Evolutionary conservation across 768 basidiomycete species (phyloP).

Genomic region (Amanita fuliginea): DNA sequence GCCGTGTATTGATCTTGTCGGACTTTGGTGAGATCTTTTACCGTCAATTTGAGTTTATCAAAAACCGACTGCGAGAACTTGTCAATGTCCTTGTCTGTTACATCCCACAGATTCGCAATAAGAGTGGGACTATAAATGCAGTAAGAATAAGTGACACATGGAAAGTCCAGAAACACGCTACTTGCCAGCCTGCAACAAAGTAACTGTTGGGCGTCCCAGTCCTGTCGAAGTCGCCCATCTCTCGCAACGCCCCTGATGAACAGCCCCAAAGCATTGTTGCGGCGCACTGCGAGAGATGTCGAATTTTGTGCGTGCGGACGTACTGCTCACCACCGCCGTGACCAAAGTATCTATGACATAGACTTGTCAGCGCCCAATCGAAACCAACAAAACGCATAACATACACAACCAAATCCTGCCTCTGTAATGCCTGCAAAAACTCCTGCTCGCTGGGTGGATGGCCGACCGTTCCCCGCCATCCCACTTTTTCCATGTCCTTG

Average conservation of each 20-base stretch:
- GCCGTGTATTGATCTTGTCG: not conserved
- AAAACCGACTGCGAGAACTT: slow-evolving; percentile 82
- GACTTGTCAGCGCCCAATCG: not conserved
- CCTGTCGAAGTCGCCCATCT: slow-evolving; percentile 92
- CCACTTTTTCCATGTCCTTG: slow-evolving; percentile 52
- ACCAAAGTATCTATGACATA: slow-evolving; percentile 89
- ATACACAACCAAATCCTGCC: slow-evolving; percentile 83
- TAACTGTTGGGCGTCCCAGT: slow-evolving; percentile 90
- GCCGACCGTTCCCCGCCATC: slow-evolving; percentile 82
- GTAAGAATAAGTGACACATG: not conserved
- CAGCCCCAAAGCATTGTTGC: slow-evolving; percentile 98
- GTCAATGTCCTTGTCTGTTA: slow-evolving; percentile 96
- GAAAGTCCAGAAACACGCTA: not conserved
- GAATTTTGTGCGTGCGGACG: slow-evolving; percentile 75
- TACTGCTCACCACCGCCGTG: slow-evolving; percentile 97
- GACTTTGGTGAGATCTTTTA: slow-evolving; percentile 17
- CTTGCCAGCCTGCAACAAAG: slow-evolving; percentile 95
- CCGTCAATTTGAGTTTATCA: slow-evolving; percentile 47
- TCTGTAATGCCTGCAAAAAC: slow-evolving; percentile 57
- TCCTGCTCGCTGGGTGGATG: slow-evolving; percentile 76
- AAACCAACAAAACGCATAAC: slow-evolving; percentile 19
- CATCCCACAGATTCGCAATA: slow-evolving; percentile 96
- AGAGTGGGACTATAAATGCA: slow-evolving; percentile 61
- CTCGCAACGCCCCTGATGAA: slow-evolving; percentile 79
- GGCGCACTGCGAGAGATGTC: slow-evolving; percentile 76